Evolutionary conservation across 1,139 yeast species (phyloP).

Genomic region (Candida mesenterica): DNA sequence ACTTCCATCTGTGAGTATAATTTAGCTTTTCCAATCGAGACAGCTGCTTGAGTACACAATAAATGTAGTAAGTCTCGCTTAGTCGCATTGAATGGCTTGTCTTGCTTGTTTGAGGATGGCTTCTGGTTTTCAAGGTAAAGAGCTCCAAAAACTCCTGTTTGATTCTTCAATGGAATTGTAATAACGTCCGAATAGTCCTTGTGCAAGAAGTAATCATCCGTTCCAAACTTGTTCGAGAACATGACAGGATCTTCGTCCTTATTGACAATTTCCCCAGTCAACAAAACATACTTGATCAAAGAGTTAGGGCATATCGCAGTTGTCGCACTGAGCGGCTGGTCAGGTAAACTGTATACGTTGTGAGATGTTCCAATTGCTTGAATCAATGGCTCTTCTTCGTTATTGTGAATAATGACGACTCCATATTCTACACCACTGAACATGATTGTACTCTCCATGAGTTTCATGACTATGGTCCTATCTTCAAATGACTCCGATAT

Average conservation of each 20-base stretch:
- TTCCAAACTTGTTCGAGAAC: conserved; percentile 34
- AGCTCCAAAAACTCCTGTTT: conserved; percentile 45
- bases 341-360: conserved; percentile 33
- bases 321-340: conserved; percentile 42
- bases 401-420: conserved; percentile 37
- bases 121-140: conserved; percentile 45
- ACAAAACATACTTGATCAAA: conserved; percentile 40
- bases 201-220: conserved; percentile 42
- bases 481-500: conserved; percentile 48
- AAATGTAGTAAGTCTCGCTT: conserved; percentile 44
- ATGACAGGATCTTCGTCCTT: conserved; percentile 36
- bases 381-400: conserved; percentile 33
- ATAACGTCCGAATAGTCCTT: conserved; percentile 36
- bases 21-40: conserved; percentile 49
- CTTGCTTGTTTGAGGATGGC: conserved; percentile 8
- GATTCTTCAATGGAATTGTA: conserved; percentile 50
- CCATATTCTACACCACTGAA: conserved; percentile 49
- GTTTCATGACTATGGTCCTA: conserved; percentile 36
- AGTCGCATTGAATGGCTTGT: conserved; percentile 22
- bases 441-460: conserved; percentile 41
- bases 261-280: conserved; percentile 37
- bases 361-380: conserved; percentile 45
- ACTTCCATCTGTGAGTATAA: conserved; percentile 50
- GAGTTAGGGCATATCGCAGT: conserved; percentile 46
- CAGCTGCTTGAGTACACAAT: conserved; percentile 55